A percentile compares a stretch with the other conserved stretches of the same genome.
phyloP scores from a whole-genome alignment of 2,329 filamentous ascomycete genomes.

The Sporothrix brasiliensis region DNA sequence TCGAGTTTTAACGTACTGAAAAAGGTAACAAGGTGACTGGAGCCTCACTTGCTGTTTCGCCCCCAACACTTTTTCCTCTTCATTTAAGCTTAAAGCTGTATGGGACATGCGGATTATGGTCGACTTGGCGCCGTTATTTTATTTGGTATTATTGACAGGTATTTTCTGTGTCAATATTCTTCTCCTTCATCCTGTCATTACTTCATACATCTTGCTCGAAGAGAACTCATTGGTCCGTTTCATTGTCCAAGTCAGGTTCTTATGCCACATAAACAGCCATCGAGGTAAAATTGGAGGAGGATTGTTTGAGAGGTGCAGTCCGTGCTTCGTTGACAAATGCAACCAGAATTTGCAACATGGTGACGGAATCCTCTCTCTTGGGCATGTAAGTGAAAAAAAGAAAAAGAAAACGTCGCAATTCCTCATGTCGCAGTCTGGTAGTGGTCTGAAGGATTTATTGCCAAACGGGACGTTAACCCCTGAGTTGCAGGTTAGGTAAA shows the following conservation, averaged over 20 bases:
- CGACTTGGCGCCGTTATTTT: too few relatives aligned
- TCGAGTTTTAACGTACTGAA: not conserved
- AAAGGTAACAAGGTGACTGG: not conserved
- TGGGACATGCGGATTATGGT: conserved; percentile 1
- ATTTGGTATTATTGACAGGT: not conserved
- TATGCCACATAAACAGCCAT: not conserved
- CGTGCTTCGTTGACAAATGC: not conserved
- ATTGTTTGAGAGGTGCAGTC: not conserved
- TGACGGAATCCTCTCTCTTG: not conserved
- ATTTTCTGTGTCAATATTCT: not conserved
- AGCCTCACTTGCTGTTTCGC: conserved; percentile 3
- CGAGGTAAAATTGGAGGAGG: not conserved
- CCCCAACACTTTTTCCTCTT: too few relatives aligned
- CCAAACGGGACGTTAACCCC: not conserved
- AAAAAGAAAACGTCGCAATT: too few relatives aligned
- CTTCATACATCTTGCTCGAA: not conserved
- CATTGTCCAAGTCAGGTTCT: too few relatives aligned
- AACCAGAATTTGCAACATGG: not conserved
- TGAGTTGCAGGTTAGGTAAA: not conserved
- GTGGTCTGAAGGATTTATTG: conserved; percentile 6
- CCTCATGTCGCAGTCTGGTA: too few relatives aligned
- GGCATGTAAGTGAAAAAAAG: not conserved
- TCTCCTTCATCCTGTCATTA: not conserved
- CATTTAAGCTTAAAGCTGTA: not conserved
- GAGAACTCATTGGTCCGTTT: not conserved